Conservation (phyloP, 306 rosid species). For the Pyrus communis region DNA sequence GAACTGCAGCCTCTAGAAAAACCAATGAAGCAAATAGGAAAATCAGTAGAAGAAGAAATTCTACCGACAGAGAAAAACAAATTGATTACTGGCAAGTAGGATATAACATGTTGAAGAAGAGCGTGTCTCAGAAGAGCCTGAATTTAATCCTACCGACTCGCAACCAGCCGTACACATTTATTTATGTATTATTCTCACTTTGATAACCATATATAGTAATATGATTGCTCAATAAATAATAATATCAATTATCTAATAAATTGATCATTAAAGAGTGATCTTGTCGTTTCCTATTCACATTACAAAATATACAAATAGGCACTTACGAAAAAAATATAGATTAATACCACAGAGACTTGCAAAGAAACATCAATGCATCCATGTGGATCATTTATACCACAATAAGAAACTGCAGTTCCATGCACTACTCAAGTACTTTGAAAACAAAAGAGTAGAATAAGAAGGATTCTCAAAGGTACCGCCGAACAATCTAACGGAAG, state of each 20-base stretch:
- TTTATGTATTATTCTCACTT: background rate
- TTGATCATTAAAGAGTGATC: background rate
- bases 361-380: background rate
- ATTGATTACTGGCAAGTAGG: background rate
- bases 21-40: constrained; percentile 12
- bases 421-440: background rate
- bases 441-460: background rate
- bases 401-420: background rate
- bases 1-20: constrained; percentile 33
- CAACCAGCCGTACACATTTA: background rate
- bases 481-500: background rate
- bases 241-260: background rate
- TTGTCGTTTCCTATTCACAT: background rate
- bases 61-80: constrained; percentile 15
- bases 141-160: background rate
- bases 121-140: background rate
- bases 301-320: background rate
- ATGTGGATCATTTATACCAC: background rate
- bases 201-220: background rate
- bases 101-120: background rate
- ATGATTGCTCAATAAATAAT: background rate
- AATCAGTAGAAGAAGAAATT: constrained; percentile 24
- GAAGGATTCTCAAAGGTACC: background rate
- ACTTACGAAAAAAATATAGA: background rate
- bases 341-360: background rate